A percentile compares a stretch with the other conserved stretches of the same genome.
Evolutionary conservation across 2,329 filamentous ascomycete species (phyloP).

Genomic region (Neurospora sp.): DNA sequence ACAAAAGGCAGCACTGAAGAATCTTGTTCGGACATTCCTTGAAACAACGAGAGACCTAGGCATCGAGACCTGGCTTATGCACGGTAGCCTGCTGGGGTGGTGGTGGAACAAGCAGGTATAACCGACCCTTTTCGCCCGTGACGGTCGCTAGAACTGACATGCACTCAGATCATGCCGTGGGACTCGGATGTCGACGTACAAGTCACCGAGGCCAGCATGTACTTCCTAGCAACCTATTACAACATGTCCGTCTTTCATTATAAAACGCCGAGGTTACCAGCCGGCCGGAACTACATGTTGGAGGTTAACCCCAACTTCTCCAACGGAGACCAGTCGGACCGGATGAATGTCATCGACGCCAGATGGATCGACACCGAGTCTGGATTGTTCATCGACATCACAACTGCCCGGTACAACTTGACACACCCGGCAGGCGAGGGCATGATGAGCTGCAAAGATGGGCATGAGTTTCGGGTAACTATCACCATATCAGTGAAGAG

Average conservation of each 20-base stretch:
- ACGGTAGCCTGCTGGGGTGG: conserved; percentile 78
- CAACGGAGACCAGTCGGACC: conserved; percentile 28
- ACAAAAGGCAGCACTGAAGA: conserved; percentile 38
- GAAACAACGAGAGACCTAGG: conserved; percentile 55
- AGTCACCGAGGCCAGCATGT: conserved; percentile 56
- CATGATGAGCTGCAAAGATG: conserved; percentile 41
- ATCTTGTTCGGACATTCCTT: conserved; percentile 65
- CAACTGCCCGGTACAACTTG: conserved; percentile 38
- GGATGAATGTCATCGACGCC: conserved; percentile 36
- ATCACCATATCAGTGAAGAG: not conserved
- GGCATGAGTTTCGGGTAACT: conserved; percentile 37
- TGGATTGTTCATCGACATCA: conserved; percentile 42
- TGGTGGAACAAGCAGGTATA: conserved; percentile 61
- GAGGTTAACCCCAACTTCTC: conserved; percentile 36
- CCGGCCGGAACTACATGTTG: conserved; percentile 36
- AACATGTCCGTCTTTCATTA: conserved; percentile 47
- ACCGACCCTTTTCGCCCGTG: conserved; percentile 1
- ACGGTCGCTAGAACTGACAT: not conserved
- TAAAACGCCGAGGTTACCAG: conserved; percentile 27
- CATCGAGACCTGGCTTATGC: conserved; percentile 73
- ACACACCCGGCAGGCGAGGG: conserved; percentile 32
- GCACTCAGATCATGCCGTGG: conserved; percentile 59
- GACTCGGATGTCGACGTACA: conserved; percentile 71
- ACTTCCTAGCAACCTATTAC: conserved; percentile 54
- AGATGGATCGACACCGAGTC: conserved; percentile 38